Percentiles rank a stretch among this genome's conserved stretches.
Evolutionary conservation across 2,329 filamentous ascomycete genomes (phyloP).

Genomic region (Colletotrichum costaricense): DNA sequence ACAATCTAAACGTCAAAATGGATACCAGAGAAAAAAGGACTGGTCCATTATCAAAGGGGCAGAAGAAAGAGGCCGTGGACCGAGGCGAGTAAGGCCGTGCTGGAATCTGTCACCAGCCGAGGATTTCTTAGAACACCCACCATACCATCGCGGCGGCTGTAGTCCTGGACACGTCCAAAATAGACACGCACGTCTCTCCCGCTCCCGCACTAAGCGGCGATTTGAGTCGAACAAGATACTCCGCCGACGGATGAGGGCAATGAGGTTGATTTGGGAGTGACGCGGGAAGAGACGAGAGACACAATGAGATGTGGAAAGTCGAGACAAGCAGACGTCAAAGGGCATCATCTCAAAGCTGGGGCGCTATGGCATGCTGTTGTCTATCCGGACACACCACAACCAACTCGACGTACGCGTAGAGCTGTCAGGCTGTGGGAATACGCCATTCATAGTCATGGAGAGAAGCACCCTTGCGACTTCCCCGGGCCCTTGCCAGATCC

Average conservation of each 20-base stretch:
- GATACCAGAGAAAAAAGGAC: background rate
- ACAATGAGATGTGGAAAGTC: background rate
- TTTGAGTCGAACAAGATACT: background rate
- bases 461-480: background rate
- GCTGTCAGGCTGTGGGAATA: background rate
- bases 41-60: too few relatives aligned
- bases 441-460: background rate
- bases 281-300: background rate
- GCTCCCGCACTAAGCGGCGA: slow-evolving; percentile 11
- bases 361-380: slow-evolving; percentile 7
- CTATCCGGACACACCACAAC: background rate
- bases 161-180: background rate
- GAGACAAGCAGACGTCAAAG: background rate
- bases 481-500: slow-evolving; percentile 1
- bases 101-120: slow-evolving; percentile 7
- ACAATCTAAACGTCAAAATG: background rate
- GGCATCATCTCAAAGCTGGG: slow-evolving; percentile 14
- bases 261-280: background rate
- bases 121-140: slow-evolving; percentile 1
- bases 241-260: background rate
- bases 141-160: background rate
- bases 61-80: background rate
- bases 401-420: background rate
- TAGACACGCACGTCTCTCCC: background rate
- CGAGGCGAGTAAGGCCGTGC: background rate